Conservation (phyloP, 768 basidiomycete species). For the Phallus indusiatus region DNA sequence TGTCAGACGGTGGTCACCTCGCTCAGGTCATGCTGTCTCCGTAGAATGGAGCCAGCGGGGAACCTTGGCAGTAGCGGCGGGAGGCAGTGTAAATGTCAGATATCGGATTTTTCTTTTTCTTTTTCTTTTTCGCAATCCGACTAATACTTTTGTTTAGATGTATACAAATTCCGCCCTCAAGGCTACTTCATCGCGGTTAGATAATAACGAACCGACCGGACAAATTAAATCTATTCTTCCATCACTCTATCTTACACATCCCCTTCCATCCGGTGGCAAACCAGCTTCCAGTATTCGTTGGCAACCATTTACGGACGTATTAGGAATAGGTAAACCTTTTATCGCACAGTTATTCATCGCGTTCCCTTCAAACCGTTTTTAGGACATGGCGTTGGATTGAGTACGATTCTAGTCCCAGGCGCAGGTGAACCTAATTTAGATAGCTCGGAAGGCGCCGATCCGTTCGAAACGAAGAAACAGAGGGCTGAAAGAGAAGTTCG, state of each 20-base stretch:
- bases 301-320: slow-evolving; percentile 79
- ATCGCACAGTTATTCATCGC: background rate
- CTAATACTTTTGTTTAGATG: slow-evolving; percentile 35
- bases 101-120: background rate
- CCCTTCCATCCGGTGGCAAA: slow-evolving; percentile 53
- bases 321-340: slow-evolving; percentile 38
- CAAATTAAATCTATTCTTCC: slow-evolving; percentile 43
- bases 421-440: slow-evolving; percentile 94
- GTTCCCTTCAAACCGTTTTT: background rate
- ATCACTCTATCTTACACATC: slow-evolving; percentile 84
- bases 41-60: slow-evolving; percentile 85
- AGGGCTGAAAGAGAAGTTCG: slow-evolving; percentile 88
- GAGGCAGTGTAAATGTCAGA: slow-evolving; percentile 76
- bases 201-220: slow-evolving; percentile 33
- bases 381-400: slow-evolving; percentile 70
- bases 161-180: slow-evolving; percentile 33
- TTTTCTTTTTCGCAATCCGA: background rate
- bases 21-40: slow-evolving; percentile 52
- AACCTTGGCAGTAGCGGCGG: slow-evolving; percentile 67
- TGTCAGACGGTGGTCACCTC: slow-evolving; percentile 66
- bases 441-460: slow-evolving; percentile 76
- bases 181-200: background rate
- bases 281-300: slow-evolving; percentile 74
- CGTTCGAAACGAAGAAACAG: slow-evolving; percentile 77
- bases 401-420: slow-evolving; percentile 83